Evolutionary conservation across 176 grass and related monocot genomes (phyloP).

Genomic region (Aegilops tauschii): DNA sequence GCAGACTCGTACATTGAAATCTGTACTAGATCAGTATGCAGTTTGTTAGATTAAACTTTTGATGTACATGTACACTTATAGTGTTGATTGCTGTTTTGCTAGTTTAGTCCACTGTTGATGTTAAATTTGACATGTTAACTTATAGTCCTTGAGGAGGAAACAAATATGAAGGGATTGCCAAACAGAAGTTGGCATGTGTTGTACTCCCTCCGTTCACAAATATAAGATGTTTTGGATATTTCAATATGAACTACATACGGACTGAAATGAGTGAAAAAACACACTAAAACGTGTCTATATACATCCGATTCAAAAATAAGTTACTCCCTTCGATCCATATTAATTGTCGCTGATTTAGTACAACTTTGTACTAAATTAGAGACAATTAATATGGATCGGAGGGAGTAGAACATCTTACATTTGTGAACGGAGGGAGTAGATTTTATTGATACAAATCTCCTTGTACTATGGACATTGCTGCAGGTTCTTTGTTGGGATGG

Average conservation of each 20-base stretch:
- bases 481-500: background rate
- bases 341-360: no score
- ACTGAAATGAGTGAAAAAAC: no score
- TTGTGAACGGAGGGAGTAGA: background rate
- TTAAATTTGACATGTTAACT: conserved; percentile 1
- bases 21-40: conserved; percentile 17
- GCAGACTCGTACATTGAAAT: background rate
- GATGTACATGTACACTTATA: background rate
- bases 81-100: conserved; percentile 4
- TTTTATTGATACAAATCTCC: background rate
- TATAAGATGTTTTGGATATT: no score
- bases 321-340: no score
- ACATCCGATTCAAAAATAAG: no score
- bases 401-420: no score
- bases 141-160: background rate
- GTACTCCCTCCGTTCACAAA: no score
- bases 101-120: background rate
- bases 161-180: background rate
- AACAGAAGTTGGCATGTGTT: background rate
- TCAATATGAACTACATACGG: no score
- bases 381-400: no score
- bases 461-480: background rate
- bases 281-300: no score
- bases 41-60: background rate
- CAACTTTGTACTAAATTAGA: no score